These are phyloP conservation scores for Allomyces arbusculus DNA, from an alignment of 192 early-diverging fungal genomes.

Conservation along the genomic window DNA sequence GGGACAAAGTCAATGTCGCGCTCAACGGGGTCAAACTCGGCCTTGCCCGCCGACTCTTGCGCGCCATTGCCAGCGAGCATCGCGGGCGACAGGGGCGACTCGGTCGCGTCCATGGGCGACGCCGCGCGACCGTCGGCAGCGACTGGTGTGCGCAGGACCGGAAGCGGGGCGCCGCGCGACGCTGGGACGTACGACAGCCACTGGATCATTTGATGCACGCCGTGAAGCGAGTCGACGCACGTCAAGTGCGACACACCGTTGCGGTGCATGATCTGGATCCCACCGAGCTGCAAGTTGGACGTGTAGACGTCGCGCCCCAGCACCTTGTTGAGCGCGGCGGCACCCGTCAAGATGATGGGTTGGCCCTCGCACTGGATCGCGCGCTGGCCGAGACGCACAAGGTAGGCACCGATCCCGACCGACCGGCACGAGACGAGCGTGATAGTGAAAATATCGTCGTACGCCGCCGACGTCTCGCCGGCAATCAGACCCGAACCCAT, in stretches of 20 bases:
- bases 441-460: constrained; percentile 93
- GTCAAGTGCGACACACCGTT: constrained; percentile 97
- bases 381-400: constrained; percentile 94
- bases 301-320: constrained; percentile 95
- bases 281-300: constrained; percentile 92
- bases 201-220: constrained; percentile 74
- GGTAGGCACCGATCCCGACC: constrained; percentile 96
- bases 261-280: constrained; percentile 98
- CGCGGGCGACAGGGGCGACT: neutral
- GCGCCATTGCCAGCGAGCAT: neutral
- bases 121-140: neutral
- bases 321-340: constrained; percentile 92
- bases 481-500: constrained; percentile 93
- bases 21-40: constrained; percentile 47
- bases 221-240: constrained; percentile 83
- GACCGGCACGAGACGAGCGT: constrained; percentile 94
- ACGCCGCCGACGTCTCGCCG: constrained; percentile 82
- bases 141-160: constrained; percentile 15
- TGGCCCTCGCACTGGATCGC: constrained; percentile 93
- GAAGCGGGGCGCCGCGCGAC: constrained; percentile 38
- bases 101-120: constrained; percentile 32
- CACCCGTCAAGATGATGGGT: constrained; percentile 95
- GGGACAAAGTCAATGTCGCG: constrained; percentile 66
- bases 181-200: constrained; percentile 88
- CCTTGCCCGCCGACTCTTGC: neutral